A percentile compares a stretch with the other conserved stretches of the same genome.
phyloP scores from a whole-genome alignment of 768 basidiomycete genomes.

The Symmetrospora coprosmae region DNA sequence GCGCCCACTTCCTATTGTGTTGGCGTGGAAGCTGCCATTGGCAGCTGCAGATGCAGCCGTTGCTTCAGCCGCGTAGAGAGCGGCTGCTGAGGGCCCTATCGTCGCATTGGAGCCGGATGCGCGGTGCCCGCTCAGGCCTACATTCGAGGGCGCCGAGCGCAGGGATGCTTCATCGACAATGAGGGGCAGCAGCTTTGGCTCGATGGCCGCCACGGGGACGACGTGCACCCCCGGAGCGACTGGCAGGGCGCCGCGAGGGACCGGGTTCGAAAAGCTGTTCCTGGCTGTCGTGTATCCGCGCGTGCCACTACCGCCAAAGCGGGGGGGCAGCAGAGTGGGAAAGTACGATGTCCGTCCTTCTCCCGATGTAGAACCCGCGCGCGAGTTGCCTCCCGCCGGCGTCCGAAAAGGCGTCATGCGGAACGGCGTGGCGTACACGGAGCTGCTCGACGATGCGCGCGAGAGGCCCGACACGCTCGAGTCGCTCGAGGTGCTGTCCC shows the following conservation, averaged over 20 bases:
- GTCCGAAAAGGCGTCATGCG: slow-evolving; percentile 21
- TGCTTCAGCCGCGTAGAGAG: neutral
- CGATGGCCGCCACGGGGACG: too few species aligned
- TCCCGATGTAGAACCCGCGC: neutral
- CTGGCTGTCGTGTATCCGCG: neutral
- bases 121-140: slow-evolving; percentile 7
- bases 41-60: neutral
- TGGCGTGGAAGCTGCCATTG: neutral
- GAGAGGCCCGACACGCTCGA: slow-evolving; percentile 20
- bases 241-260: too few species aligned
- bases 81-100: slow-evolving; percentile 1
- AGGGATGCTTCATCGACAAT: neutral
- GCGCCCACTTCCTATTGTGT: neutral
- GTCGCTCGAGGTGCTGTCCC: slow-evolving; percentile 16
- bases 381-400: neutral
- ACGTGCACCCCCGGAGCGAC: too few species aligned
- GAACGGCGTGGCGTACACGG: slow-evolving; percentile 19
- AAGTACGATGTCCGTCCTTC: slow-evolving; percentile 4
- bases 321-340: neutral
- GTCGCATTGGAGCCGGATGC: neutral
- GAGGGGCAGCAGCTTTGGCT: too few species aligned
- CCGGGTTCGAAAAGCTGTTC: neutral
- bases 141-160: neutral
- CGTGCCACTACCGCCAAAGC: neutral
- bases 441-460: slow-evolving; percentile 13